These are phyloP conservation scores for Corymbia citriodora DNA, from an alignment of 441 rosid genomes.

Conservation along the genomic window DNA sequence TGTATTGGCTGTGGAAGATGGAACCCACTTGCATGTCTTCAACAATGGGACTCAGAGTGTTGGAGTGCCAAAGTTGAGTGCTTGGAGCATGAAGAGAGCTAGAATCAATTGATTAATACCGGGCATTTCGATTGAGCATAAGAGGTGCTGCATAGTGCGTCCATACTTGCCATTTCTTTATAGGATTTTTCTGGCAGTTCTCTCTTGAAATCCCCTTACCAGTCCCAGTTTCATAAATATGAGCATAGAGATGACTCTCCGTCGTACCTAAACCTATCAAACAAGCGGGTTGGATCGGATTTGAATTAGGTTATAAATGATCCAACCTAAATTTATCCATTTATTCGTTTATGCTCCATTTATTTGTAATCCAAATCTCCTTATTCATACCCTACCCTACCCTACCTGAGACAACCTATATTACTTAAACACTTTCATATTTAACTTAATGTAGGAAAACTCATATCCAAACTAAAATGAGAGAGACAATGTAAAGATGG, in stretches of 20 bases:
- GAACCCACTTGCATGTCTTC: constrained; percentile 26
- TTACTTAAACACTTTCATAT: neutral
- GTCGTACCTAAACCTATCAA: too few relatives aligned
- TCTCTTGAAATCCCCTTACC: neutral
- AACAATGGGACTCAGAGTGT: constrained; percentile 24
- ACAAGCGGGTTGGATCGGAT: fast-evolving
- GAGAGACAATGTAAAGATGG: too few relatives aligned
- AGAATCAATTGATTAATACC: constrained; percentile 4
- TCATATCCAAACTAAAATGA: neutral
- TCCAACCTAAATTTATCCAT: neutral
- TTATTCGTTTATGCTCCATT: too few relatives aligned
- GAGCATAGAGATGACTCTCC: constrained; percentile 41
- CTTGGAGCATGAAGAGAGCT: constrained; percentile 37
- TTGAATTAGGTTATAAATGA: neutral
- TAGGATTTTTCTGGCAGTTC: neutral
- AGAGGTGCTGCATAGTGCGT: neutral
- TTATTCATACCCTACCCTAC: too few relatives aligned
- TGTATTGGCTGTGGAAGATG: constrained; percentile 13
- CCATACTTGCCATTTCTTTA: neutral
- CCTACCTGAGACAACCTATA: fast-evolving
- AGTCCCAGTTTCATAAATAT: constrained; percentile 30
- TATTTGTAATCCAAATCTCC: too few relatives aligned
- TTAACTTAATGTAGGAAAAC: too few relatives aligned
- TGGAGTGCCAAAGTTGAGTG: constrained; percentile 9
- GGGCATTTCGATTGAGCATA: neutral